Base-by-base conservation (phyloP, 257 asterid genomes). In the Lycium ferocissimum region DNA sequence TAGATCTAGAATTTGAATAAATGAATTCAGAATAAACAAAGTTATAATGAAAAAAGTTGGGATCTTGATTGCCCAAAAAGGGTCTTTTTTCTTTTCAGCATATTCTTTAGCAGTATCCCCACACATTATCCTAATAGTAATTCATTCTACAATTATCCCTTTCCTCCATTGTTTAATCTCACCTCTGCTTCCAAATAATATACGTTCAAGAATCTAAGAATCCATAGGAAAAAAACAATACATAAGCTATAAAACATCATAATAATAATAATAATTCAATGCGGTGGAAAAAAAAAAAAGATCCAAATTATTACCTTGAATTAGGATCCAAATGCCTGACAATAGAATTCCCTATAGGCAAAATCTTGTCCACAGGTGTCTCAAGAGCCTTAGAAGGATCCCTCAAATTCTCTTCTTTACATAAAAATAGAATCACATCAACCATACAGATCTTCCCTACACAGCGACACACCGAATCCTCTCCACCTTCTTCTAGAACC, bases 351-450 rank as follows among this genome's bases (percentile, higher is more conserved):
- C 90, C 92, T 83, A 88, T 84, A 17, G 85, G 89, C 84, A 95
- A 87, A 88, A 94, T 59, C 79, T 89, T 84, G 43, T 84, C 85
- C 63, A 94, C 85, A 13, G 93, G 91, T 26, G 93, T 83, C 67
- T 92, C 92, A 57, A 94, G 87, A 4, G 98, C 97, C 92, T 89
- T 88, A 26, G 86, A 91, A 57, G 97, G 98, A 85, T 91, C 86
- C 14, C 37, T 84, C 87, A 90, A 86, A 87, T 91, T 93, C 59
- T 91, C 97, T 54, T 88, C 87, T 57, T 89, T 88, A 84, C 93
- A 92, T 49, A 95, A 91, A 87, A 91, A 95, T 54, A 92, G 90
- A 86, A 93, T 92, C 85, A 86, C 91, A 84, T 95, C 97, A 7
- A 91, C 94, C 66, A 86, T 78, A 87, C 91, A 90, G 75, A 94